Base-by-base conservation (phyloP, 2,329 filamentous ascomycete genomes). In the Trichoderma sp. region DNA sequence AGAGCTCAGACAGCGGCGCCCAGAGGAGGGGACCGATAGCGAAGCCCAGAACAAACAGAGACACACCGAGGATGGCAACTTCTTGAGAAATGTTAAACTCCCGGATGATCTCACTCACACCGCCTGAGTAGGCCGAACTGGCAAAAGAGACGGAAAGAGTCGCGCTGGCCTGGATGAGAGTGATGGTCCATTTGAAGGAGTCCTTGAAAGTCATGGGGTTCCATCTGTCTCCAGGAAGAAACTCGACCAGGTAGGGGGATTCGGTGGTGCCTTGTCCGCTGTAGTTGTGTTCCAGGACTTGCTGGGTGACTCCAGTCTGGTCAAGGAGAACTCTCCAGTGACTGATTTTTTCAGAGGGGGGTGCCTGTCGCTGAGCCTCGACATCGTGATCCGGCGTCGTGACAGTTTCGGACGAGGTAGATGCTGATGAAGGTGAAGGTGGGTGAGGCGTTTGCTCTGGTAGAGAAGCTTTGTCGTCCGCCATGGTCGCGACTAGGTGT, bases 141-240 rank as follows among this genome's bases (percentile, higher is more conserved):
- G 86, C 85, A 70, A 93, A 89, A 3, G 90, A 81, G 34, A 92
- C 88, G 30, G 83, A 88, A 50, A 93, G 81, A 1, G 88, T 90
- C 15, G 89, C 85, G 30, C 89, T 70, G 14, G 89, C 88, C 64
- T 89, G 85, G 47, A 89, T 74, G 60, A 84, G 72, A 1, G 88
- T 89, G 68, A 89, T 85, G 34, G 74, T 73, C 89, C 90, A 92
- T 78, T 91, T 91, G 75, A 83, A 84, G 30, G 72, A 63, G 2
- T 72, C 66, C 10, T 82, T 76, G 70, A 87, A 90, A 56, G 79
- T 78, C 81, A 89, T 83, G 0, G 90, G 88, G 74, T 92, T 90
- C 68, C 85, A 83, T 10, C 84, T 82, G 73, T 93, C 90, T 60
- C 86, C 75, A 19, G 85, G 82, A 24, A 91, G 82, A 77, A 88